A percentile compares a stretch with the other conserved stretches of the same genome.
Evolutionary conservation across 768 basidiomycete genomes (phyloP).

Genomic region (Pilatotrama ljubarskyi): DNA sequence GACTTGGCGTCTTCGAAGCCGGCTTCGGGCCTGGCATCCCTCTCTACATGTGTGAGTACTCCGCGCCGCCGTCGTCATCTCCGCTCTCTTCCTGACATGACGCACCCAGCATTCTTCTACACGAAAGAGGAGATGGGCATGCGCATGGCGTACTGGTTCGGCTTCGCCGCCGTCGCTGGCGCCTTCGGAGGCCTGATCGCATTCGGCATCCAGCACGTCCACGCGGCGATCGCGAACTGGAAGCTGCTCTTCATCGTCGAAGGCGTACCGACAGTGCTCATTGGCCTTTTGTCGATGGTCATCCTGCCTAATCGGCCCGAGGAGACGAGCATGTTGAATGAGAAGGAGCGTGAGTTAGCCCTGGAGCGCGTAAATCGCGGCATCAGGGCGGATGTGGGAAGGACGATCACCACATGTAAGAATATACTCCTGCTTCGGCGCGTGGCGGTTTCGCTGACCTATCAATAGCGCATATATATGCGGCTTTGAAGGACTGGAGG

Average conservation of each 20-base stretch:
- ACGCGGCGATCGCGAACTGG: slow-evolving; percentile 53
- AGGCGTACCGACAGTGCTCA: slow-evolving; percentile 65
- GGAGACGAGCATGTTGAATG: slow-evolving; percentile 56
- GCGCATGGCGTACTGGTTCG: slow-evolving; percentile 80
- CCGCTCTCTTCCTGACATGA: background rate
- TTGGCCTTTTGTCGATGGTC: slow-evolving; percentile 57
- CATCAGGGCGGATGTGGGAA: slow-evolving; percentile 64
- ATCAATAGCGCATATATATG: slow-evolving; percentile 64
- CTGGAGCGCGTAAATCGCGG: slow-evolving; percentile 67
- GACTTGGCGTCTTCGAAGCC: slow-evolving; percentile 77
- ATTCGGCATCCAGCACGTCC: slow-evolving; percentile 69
- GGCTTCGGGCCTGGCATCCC: slow-evolving; percentile 78
- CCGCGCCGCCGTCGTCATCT: too few relatives aligned
- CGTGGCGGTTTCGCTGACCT: slow-evolving; percentile 20
- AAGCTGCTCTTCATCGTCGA: slow-evolving; percentile 74
- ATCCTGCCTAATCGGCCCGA: slow-evolving; percentile 73
- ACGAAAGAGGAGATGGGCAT: slow-evolving; percentile 73
- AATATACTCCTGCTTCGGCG: background rate
- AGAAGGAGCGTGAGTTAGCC: slow-evolving; percentile 57
- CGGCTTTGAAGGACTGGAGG: slow-evolving; percentile 72
- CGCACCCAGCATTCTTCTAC: slow-evolving; percentile 65
- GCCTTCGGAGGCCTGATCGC: slow-evolving; percentile 86
- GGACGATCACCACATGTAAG: slow-evolving; percentile 61
- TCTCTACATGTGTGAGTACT: slow-evolving; percentile 67
- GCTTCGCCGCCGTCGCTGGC: slow-evolving; percentile 81